Evolutionary conservation across 2,329 filamentous ascomycete species (phyloP).

Genomic region (Coniochaeta sp.): DNA sequence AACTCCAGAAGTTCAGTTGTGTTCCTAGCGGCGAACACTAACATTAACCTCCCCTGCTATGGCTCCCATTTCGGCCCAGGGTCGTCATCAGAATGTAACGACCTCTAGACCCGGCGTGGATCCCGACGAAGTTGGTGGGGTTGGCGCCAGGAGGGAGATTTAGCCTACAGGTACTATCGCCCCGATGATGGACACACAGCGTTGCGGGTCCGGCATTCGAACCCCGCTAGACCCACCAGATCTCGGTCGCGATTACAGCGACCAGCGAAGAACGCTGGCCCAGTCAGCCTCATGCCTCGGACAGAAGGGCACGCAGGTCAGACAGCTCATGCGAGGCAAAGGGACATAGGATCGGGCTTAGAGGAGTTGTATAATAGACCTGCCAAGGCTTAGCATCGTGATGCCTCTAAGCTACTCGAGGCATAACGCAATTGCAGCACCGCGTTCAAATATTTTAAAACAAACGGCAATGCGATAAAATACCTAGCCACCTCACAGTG

Average conservation of each 20-base stretch:
- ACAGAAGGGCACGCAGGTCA: neutral
- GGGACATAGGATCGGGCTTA: too few relatives aligned
- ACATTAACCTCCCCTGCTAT: neutral
- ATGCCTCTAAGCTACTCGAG: neutral
- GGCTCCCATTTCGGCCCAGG: neutral
- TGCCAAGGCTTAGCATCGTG: neutral
- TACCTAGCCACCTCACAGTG: neutral
- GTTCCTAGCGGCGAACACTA: neutral
- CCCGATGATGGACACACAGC: too few relatives aligned
- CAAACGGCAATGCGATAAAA: neutral
- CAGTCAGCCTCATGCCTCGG: neutral
- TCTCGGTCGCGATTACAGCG: slow-evolving; percentile 22
- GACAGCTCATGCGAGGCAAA: neutral
- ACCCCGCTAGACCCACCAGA: slow-evolving; percentile 11
- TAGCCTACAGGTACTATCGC: neutral
- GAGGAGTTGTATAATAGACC: too few relatives aligned
- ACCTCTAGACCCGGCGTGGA: neutral
- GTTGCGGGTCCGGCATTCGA: neutral
- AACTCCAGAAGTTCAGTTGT: neutral
- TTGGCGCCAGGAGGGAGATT: slow-evolving; percentile 3
- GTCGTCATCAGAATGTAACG: neutral
- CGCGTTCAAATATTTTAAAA: neutral
- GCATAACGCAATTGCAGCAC: neutral
- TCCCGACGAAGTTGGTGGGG: neutral
- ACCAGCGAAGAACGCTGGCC: slow-evolving; percentile 6